Conservation (phyloP, 2,329 filamentous ascomycete species). For the Sarocladium kiliense region DNA sequence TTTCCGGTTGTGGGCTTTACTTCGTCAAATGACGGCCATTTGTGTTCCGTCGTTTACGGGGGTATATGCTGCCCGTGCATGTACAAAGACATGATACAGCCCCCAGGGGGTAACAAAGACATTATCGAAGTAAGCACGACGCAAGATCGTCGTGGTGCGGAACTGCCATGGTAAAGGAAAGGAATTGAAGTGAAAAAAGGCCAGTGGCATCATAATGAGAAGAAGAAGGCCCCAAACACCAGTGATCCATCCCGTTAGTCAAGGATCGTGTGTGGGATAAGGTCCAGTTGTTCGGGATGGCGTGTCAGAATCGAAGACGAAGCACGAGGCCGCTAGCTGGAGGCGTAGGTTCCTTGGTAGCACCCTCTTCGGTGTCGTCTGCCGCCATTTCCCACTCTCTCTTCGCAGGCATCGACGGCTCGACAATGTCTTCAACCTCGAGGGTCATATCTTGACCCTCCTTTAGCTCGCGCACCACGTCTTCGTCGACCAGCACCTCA, state of each 20-base stretch:
- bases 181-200: slow-evolving; percentile 1
- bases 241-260: neutral
- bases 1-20: slow-evolving; percentile 2
- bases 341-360: slow-evolving; percentile 22
- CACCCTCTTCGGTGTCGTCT: slow-evolving; percentile 34
- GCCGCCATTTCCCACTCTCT: slow-evolving; percentile 59
- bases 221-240: slow-evolving; percentile 8
- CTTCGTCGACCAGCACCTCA: slow-evolving; percentile 84
- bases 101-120: neutral
- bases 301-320: slow-evolving; percentile 3
- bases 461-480: slow-evolving; percentile 74
- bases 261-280: neutral
- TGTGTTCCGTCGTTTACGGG: slow-evolving; percentile 6
- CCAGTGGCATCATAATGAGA: slow-evolving; percentile 3
- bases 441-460: slow-evolving; percentile 91
- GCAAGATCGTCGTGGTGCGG: slow-evolving; percentile 3
- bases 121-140: slow-evolving; percentile 4
- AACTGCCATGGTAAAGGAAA: neutral
- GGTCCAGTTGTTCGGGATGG: neutral
- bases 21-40: slow-evolving; percentile 6
- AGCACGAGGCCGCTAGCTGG: slow-evolving; percentile 7
- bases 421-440: slow-evolving; percentile 51
- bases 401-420: slow-evolving; percentile 32
- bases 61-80: slow-evolving; percentile 2
- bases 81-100: slow-evolving; percentile 3